These are phyloP conservation scores for Puya raimondii DNA, from an alignment of 176 grass and related monocot species.

Conservation along the genomic window DNA sequence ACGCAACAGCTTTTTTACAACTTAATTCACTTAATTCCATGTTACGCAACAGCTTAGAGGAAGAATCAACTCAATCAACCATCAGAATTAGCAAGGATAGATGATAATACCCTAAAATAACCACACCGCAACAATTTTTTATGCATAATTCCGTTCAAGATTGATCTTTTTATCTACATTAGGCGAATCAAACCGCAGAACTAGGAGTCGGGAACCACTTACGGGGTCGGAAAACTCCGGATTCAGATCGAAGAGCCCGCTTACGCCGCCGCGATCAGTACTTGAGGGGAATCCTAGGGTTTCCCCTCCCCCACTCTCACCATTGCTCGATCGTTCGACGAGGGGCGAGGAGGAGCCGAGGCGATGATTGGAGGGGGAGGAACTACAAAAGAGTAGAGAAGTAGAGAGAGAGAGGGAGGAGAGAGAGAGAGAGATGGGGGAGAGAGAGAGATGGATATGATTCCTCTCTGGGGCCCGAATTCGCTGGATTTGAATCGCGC, in stretches of 20 bases:
- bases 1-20: neutral
- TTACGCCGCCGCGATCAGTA: neutral
- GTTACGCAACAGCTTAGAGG: neutral
- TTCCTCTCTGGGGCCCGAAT: neutral
- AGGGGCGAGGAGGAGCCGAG: neutral
- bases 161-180: neutral
- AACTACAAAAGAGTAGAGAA: neutral
- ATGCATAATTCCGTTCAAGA: neutral
- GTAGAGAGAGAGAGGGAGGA: neutral
- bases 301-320: neutral
- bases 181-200: neutral
- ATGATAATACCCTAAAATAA: neutral
- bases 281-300: neutral
- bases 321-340: neutral
- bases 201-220: neutral
- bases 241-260: neutral
- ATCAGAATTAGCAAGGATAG: neutral
- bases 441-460: neutral
- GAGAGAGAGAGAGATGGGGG: neutral
- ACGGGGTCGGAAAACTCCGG: neutral
- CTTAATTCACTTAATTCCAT: neutral
- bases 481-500: constrained; percentile 14
- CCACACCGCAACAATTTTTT: neutral
- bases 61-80: neutral
- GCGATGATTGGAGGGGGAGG: constrained; percentile 1